Conservation (phyloP, 371 early-diverging fungal genomes). For the Syncephalis plumigaleata region DNA sequence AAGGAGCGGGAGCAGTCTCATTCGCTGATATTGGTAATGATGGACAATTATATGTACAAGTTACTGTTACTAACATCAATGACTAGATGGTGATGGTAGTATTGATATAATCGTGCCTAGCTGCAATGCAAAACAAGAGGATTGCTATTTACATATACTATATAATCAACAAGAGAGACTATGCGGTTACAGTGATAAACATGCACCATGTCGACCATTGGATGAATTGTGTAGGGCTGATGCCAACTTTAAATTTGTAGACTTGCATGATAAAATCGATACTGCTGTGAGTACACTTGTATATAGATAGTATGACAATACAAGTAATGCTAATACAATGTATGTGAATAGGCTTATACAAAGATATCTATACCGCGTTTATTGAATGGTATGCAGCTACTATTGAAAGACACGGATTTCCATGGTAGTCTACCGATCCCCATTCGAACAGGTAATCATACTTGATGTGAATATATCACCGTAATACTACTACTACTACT, state of each 20-base stretch:
- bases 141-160: constrained; percentile 52
- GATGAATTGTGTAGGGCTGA: constrained; percentile 56
- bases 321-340: constrained; percentile 6
- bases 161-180: constrained; percentile 74
- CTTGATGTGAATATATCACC: neutral
- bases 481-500: too few relatives aligned
- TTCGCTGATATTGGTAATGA: constrained; percentile 66
- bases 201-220: constrained; percentile 35
- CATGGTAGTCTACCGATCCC: constrained; percentile 34
- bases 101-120: constrained; percentile 68
- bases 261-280: too few relatives aligned
- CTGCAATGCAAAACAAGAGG: constrained; percentile 17
- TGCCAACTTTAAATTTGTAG: constrained; percentile 42
- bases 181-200: constrained; percentile 30
- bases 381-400: constrained; percentile 23
- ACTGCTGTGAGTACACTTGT: too few relatives aligned
- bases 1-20: constrained; percentile 54
- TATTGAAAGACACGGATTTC: constrained; percentile 23
- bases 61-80: neutral
- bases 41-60: neutral
- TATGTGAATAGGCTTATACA: constrained; percentile 3
- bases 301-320: too few relatives aligned
- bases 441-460: constrained; percentile 17
- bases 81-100: constrained; percentile 67
- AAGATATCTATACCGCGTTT: constrained; percentile 7